Evolutionary conservation across 495 filamentous ascomycete genomes (phyloP).

Genomic region (Penicillium nucicola): DNA sequence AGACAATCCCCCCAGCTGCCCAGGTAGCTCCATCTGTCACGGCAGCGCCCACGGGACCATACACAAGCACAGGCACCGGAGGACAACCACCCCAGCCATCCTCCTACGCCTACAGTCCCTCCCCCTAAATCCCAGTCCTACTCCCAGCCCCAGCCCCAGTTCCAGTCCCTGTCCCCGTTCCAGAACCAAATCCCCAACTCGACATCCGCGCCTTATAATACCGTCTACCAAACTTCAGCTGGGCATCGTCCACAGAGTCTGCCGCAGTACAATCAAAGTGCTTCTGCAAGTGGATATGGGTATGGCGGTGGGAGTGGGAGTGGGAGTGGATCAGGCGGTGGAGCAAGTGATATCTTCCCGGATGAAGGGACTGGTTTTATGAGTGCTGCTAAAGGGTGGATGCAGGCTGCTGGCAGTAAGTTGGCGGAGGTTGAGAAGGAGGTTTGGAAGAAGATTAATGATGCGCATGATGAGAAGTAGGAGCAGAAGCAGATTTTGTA

Average conservation of each 20-base stretch:
- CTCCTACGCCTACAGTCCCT: slow-evolving; percentile 16
- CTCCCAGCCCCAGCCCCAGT: no score
- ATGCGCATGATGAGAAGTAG: slow-evolving; percentile 32
- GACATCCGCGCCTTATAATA: slow-evolving; percentile 41
- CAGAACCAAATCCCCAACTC: slow-evolving; percentile 30
- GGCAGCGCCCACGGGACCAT: no score
- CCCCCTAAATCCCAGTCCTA: slow-evolving; percentile 6
- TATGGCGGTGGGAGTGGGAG: slow-evolving; percentile 11
- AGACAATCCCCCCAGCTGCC: slow-evolving; percentile 32
- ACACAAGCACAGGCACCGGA: no score
- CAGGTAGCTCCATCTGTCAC: slow-evolving; percentile 27
- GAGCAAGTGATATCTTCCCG: slow-evolving; percentile 19
- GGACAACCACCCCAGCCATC: background rate
- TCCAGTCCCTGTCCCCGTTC: no score
- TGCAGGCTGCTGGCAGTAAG: slow-evolving; percentile 57
- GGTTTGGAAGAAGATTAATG: slow-evolving; percentile 69
- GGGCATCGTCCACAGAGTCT: slow-evolving; percentile 14
- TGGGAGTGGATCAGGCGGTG: slow-evolving; percentile 12
- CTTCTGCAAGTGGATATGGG: slow-evolving; percentile 8
- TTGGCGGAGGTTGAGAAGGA: slow-evolving; percentile 61
- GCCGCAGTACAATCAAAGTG: slow-evolving; percentile 24
- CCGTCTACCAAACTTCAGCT: slow-evolving; percentile 52
- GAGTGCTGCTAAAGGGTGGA: slow-evolving; percentile 57
- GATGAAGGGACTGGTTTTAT: slow-evolving; percentile 48
- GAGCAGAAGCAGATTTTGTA: slow-evolving; percentile 14